phyloP scores from a whole-genome alignment of 768 basidiomycete genomes.

The Lentinula detonsa region DNA sequence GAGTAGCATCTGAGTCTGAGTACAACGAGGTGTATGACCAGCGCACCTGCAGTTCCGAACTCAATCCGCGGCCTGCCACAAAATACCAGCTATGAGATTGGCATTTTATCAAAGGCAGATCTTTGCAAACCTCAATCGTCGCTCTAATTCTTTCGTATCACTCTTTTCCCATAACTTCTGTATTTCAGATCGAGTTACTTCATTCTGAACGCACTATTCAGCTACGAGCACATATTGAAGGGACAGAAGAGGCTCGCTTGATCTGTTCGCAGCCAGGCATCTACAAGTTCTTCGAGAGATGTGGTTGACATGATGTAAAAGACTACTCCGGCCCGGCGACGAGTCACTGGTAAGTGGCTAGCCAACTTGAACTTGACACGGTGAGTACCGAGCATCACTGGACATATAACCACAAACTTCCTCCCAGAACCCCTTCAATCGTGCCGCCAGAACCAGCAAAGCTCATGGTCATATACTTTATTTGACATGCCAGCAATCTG shows the following conservation, averaged over 20 bases:
- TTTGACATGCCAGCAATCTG: too few species aligned
- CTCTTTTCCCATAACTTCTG: conserved; percentile 36
- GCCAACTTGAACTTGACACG: too few species aligned
- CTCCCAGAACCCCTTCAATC: too few species aligned
- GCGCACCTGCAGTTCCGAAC: conserved; percentile 81
- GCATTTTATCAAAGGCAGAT: neutral
- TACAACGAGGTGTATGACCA: neutral
- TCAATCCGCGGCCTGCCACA: conserved; percentile 62
- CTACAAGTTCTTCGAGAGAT: conserved; percentile 35
- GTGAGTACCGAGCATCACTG: too few species aligned
- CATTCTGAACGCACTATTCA: conserved; percentile 31
- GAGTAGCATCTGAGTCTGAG: neutral
- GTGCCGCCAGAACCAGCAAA: too few species aligned
- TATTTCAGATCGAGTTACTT: conserved; percentile 42
- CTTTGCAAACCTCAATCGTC: conserved; percentile 42
- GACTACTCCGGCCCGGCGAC: too few species aligned
- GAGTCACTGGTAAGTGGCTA: too few species aligned
- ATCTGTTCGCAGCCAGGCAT: conserved; percentile 46
- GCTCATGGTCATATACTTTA: too few species aligned
- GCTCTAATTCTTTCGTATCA: conserved; percentile 43
- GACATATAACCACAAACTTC: too few species aligned
- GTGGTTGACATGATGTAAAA: neutral
- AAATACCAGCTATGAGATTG: neutral
- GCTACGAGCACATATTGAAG: neutral
- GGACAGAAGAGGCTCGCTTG: conserved; percentile 21